phyloP scores from a whole-genome alignment of 352 stramenopile species.

The Globisporangium lucens region DNA sequence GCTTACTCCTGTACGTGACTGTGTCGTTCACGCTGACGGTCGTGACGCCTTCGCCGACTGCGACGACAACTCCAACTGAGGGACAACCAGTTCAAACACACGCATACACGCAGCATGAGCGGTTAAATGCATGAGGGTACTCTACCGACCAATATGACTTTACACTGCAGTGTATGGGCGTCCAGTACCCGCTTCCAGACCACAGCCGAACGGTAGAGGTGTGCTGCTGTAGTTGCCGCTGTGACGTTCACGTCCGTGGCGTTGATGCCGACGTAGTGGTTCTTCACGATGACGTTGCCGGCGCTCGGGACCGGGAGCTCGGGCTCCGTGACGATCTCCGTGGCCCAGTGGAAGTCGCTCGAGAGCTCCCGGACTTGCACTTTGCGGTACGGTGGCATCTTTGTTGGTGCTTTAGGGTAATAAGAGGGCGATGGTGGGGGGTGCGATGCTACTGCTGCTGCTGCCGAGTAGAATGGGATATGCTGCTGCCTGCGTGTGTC shows the following conservation, averaged over 20 bases:
- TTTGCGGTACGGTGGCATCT: conserved; percentile 1
- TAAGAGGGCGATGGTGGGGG: neutral
- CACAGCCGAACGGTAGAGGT: conserved; percentile 33
- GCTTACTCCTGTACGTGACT: conserved; percentile 41
- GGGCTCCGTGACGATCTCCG: conserved; percentile 45
- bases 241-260: conserved; percentile 57
- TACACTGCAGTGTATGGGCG: neutral
- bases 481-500: no score
- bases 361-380: conserved; percentile 48
- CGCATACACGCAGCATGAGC: neutral
- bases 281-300: conserved; percentile 45
- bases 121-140: neutral
- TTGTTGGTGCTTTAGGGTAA: neutral
- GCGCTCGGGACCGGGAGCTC: conserved; percentile 32
- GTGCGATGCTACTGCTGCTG: neutral
- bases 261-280: conserved; percentile 41
- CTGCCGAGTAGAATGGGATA: neutral
- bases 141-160: neutral
- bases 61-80: conserved; percentile 33
- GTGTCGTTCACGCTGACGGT: conserved; percentile 44
- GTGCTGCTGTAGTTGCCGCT: conserved; percentile 40
- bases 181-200: conserved; percentile 26
- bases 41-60: conserved; percentile 39
- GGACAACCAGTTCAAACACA: neutral
- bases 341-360: conserved; percentile 73